A percentile compares a stretch with the other conserved stretches of the same genome.
phyloP scores from a whole-genome alignment of 108 stramenopile genomes.

The Ochromonas danica region DNA sequence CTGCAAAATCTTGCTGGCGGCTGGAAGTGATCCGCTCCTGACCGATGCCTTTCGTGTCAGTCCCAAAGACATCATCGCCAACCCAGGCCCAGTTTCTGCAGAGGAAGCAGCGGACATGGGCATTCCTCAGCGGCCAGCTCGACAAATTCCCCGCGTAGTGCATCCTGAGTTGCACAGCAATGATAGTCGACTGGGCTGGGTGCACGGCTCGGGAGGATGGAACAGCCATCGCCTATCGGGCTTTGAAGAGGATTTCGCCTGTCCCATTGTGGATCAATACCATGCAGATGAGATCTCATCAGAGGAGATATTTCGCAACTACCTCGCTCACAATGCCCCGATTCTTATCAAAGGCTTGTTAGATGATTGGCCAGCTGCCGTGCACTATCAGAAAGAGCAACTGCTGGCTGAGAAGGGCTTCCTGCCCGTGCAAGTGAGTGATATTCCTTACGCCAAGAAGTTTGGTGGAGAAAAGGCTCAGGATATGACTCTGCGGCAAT shows the following conservation, averaged over 20 bases:
- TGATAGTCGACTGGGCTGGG: not conserved
- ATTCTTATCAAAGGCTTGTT: conserved; percentile 21
- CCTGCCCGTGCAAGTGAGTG: conserved; percentile 20
- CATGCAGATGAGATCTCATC: conserved; percentile 24
- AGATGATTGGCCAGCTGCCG: conserved; percentile 26
- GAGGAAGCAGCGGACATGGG: not conserved
- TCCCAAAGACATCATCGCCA: conserved; percentile 7
- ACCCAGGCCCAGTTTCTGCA: conserved; percentile 8
- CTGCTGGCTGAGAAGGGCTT: not conserved
- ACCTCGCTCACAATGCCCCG: conserved; percentile 12
- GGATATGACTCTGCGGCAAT: conserved; percentile 28
- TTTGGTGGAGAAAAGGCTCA: not conserved
- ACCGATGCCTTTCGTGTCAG: not conserved
- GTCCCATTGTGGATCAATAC: conserved; percentile 26
- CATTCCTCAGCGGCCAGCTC: conserved; percentile 4
- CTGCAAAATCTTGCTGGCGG: not conserved
- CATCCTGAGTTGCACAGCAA: conserved; percentile 23
- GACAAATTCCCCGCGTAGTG: not conserved
- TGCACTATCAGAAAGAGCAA: not conserved
- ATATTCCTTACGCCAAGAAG: conserved; percentile 36
- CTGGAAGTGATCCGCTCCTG: not conserved
- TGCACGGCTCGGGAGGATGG: conserved; percentile 16
- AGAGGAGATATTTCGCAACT: conserved; percentile 30
- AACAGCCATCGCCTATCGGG: not conserved
- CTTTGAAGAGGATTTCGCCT: conserved; percentile 9